Base-by-base conservation (phyloP, 148 eudicot genomes). In the Fagopyrum homotropicum region DNA sequence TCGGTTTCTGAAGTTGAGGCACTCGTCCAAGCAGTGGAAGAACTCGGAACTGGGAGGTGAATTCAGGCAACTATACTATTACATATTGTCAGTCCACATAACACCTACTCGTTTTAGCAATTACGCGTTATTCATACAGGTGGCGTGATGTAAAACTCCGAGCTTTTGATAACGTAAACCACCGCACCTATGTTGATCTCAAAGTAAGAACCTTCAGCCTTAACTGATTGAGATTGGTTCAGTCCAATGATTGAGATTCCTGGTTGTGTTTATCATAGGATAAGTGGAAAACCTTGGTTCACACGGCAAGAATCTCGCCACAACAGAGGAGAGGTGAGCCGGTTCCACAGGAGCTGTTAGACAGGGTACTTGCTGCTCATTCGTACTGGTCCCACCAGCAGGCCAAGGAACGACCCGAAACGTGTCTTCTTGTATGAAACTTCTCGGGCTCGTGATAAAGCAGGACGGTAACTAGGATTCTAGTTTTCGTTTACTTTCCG, bases 11-110 rank as follows among this genome's bases (percentile, higher is more conserved):
- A 95, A 85, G 99, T 95, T 75, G 99, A 95, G 83, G 93, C 97
- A 45, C 82, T 95, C 46, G 97, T 95, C 72, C 91, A 92, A 75
- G 99, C 96, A 45, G 99, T 95, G 79, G 99, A 92, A 89, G 89
- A 95, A 86, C 89, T 95, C 30, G 99, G 99, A 76, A 95, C 99
- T 49, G 99, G 99, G 85, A 95, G 99, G 99, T 95, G 68, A 63
- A 75, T 16, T 29, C 22, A 35, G 44, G 6, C 17, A 40, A 12
- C 43, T 14, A 19, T n/a, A 35, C 9, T 7, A 47, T 11, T 22
- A 48, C 29, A 16, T 35, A 59, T 56, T 56, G 26, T 56, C 47
- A 29, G 1, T 72, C 45, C 60, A 51, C 40, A 35, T 63, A 16
- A 19, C 16, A n/a, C 51, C 35, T 14, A 72, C 9, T 12, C 16